A percentile compares a stretch with the other conserved stretches of the same genome.
Evolutionary conservation across 768 basidiomycete genomes (phyloP).

Genomic region (Cystoderma amianthinum): DNA sequence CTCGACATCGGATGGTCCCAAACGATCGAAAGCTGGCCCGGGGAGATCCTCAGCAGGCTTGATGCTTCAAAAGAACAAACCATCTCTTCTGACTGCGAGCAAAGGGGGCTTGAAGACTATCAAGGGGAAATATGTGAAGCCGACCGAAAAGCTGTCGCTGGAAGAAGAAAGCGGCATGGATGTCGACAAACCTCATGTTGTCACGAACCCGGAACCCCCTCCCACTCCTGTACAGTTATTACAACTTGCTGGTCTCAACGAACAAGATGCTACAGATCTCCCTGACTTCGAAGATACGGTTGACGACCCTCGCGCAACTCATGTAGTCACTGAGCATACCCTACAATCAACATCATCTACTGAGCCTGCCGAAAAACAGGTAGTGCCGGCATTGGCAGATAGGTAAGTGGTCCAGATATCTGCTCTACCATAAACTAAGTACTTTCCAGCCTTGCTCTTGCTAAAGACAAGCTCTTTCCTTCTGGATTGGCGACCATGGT

Average conservation of each 20-base stretch:
- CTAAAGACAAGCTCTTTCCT: constrained; percentile 24
- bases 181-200: too few species aligned
- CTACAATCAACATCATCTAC: constrained; percentile 3
- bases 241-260: constrained; percentile 39
- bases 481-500: not conserved
- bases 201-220: constrained; percentile 6
- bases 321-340: not conserved
- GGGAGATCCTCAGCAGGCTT: constrained; percentile 42
- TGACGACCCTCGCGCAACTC: too few species aligned
- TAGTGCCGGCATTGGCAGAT: not conserved
- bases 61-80: constrained; percentile 26
- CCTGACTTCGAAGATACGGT: constrained; percentile 54
- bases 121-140: constrained; percentile 31
- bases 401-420: not conserved
- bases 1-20: not conserved
- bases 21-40: constrained; percentile 35
- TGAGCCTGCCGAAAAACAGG: constrained; percentile 6
- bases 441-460: constrained; percentile 28
- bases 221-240: constrained; percentile 41
- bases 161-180: constrained; percentile 10
- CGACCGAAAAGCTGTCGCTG: constrained; percentile 3
- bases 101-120: constrained; percentile 47
- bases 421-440: too few species aligned
- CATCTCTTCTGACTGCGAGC: constrained; percentile 45
- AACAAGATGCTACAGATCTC: constrained; percentile 28